A percentile compares a stretch with the other conserved stretches of the same genome.
Evolutionary conservation across 139 green algal species (phyloP).

Genomic region (Marvania coccoides): DNA sequence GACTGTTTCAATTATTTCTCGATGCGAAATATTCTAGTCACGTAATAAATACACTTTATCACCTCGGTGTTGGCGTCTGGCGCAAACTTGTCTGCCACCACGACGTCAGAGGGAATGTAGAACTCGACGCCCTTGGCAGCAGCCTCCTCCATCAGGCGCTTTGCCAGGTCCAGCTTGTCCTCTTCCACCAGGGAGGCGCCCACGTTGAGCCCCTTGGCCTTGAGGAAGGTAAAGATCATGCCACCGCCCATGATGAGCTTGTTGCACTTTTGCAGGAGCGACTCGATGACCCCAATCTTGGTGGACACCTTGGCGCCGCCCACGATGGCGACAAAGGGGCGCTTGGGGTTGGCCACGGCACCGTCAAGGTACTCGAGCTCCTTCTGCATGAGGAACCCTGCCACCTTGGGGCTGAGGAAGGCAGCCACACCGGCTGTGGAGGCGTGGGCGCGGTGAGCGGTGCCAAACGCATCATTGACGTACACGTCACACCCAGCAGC

Average conservation of each 20-base stretch:
- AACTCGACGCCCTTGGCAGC: constrained; percentile 82
- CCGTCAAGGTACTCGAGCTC: constrained; percentile 91
- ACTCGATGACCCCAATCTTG: constrained; percentile 99
- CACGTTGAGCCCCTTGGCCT: constrained; percentile 68
- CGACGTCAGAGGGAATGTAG: constrained; percentile 91
- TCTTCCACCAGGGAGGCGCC: constrained; percentile 94
- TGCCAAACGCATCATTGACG: constrained; percentile 99
- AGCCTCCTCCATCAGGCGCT: constrained; percentile 72
- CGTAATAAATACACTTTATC: no score
- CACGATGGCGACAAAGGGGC: constrained; percentile 94
- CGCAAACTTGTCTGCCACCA: constrained; percentile 94
- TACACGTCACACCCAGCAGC: constrained; percentile 84
- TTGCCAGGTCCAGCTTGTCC: constrained; percentile 96
- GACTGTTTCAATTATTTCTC: no score
- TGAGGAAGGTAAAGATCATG: constrained; percentile 99
- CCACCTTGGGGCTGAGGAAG: constrained; percentile 46
- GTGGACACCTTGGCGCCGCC: constrained; percentile 95
- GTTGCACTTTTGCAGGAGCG: constrained; percentile 84
- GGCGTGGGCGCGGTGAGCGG: constrained; percentile 93
- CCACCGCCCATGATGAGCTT: constrained; percentile 84
- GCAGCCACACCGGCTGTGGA: constrained; percentile 95
- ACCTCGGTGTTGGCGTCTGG: constrained; percentile 80
- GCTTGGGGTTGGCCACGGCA: constrained; percentile 75
- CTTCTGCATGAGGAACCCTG: constrained; percentile 81
- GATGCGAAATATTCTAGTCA: no score